Evolutionary conservation across 2,329 filamentous ascomycete species (phyloP).

Genomic region (Falciphora oryzae): DNA sequence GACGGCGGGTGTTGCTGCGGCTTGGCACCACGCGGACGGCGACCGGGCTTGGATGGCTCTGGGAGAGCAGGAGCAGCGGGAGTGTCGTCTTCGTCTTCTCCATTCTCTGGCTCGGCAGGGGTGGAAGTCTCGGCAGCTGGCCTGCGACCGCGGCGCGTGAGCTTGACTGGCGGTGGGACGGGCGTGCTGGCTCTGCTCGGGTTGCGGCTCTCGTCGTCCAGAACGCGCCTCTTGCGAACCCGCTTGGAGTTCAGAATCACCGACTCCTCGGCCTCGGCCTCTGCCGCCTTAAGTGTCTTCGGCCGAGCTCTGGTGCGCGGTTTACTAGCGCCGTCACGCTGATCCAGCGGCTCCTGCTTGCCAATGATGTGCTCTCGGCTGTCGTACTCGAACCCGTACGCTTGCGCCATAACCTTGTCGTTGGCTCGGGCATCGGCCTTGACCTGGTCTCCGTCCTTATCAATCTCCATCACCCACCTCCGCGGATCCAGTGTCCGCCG

Average conservation of each 20-base stretch:
- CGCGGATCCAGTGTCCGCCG: conserved; percentile 9
- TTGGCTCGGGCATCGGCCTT: conserved; percentile 42
- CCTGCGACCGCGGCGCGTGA: conserved; percentile 12
- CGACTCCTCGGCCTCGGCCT: conserved; percentile 38
- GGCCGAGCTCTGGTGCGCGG: conserved; percentile 51
- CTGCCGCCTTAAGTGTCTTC: conserved; percentile 53
- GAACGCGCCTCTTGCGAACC: conserved; percentile 45
- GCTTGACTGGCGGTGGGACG: conserved; percentile 25
- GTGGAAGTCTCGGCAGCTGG: conserved; percentile 1
- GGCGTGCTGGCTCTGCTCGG: conserved; percentile 48
- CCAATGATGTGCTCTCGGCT: conserved; percentile 51
- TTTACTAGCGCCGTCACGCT: conserved; percentile 45
- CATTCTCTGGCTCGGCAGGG: conserved; percentile 2
- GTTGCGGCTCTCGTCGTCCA: conserved; percentile 45
- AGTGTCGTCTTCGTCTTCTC: conserved; percentile 1
- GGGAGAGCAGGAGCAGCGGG: neutral
- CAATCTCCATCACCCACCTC: conserved; percentile 33
- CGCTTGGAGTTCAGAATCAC: conserved; percentile 45
- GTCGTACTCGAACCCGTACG: conserved; percentile 58
- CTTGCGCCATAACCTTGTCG: conserved; percentile 52
- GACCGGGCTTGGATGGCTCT: neutral
- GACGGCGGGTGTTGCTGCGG: neutral
- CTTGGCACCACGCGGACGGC: conserved; percentile 3
- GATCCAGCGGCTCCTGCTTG: conserved; percentile 51
- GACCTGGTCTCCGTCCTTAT: conserved; percentile 37